Base-by-base conservation (phyloP, 257 asterid genomes). In the Capsicum baccatum region DNA sequence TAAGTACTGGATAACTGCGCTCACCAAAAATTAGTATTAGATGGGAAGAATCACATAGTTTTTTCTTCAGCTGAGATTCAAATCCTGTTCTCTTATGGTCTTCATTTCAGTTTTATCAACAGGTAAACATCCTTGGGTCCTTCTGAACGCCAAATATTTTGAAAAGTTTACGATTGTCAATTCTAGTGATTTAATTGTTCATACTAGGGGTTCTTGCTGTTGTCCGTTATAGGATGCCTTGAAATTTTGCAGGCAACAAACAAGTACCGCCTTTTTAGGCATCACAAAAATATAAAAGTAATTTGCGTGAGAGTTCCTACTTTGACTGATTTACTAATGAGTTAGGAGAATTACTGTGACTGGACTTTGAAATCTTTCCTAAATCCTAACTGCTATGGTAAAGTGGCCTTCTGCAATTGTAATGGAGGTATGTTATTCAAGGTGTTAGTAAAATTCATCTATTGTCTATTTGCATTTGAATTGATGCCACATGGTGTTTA, bases 321-420 rank as follows among this genome's bases (percentile, higher is more conserved):
- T 13, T 63, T 54, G 48, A 39, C 62, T 52, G 33, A 21, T 54
- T 26, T 26, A 52, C 48, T 14, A 21, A 76, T 76, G 62, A 6
- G 8, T 76, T 52, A 54, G 63, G 64, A 76, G 44, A 21, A 14
- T 52, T 52, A 50, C 19, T 8, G 47, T 4, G 62, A 21, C 62
- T 67, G 21, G 26, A 7, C 81, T 50, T 35, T 52, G 47, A 52
- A 76, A 21, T 26, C 47, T 52, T 76, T 76, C 44, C 19, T 76
- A 26, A 19, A 55, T 74, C 42, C n/a, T 21, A 21, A 12, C 81
- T 76, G 37, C 62, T 19, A 6, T 21, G n/a, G 15, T 73, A 0
- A 71, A 74, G 80, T 1, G 80, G 44, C 44, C 13, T 74, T 74
- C 80, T 74, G 60, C 81, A 76, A 76, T 50, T 74, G 8, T 52